Evolutionary conservation across 441 rosid species (phyloP).

Genomic region (Adansonia rubrostipa): DNA sequence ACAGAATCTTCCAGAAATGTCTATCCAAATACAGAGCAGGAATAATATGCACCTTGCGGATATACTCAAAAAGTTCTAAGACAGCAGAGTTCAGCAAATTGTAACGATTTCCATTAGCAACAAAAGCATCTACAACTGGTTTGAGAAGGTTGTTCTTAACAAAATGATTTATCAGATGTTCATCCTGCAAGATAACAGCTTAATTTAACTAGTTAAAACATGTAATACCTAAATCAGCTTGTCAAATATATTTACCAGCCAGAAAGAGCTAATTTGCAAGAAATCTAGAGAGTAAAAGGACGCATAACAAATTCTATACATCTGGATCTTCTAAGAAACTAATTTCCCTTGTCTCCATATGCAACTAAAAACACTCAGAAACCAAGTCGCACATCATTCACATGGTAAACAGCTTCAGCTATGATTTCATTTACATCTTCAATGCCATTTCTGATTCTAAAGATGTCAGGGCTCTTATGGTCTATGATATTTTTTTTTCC

Average conservation of each 20-base stretch:
- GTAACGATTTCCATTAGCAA: conserved; percentile 86
- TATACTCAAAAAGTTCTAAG: conserved; percentile 89
- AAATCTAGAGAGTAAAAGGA: neutral
- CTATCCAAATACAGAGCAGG: conserved; percentile 23
- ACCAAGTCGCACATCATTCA: neutral
- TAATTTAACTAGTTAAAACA: conserved; percentile 1
- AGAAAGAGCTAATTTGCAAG: neutral
- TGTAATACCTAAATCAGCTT: neutral
- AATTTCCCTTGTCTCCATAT: neutral
- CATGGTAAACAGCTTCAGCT: conserved; percentile 6
- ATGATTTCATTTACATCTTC: neutral
- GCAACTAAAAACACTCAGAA: neutral
- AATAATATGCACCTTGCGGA: conserved; percentile 69
- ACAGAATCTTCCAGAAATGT: conserved; percentile 17
- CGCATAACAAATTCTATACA: neutral
- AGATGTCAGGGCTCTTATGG: neutral
- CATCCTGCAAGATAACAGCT: conserved; percentile 66
- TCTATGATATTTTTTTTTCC: neutral
- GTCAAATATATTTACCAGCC: neutral
- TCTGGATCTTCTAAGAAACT: neutral
- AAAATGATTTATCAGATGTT: conserved; percentile 72
- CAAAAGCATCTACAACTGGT: conserved; percentile 85
- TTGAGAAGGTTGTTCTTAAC: conserved; percentile 84
- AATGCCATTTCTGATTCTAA: neutral
- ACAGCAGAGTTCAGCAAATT: conserved; percentile 90